Conservation (phyloP, 305 asterid genomes). For the Solanum hybrid region DNA sequence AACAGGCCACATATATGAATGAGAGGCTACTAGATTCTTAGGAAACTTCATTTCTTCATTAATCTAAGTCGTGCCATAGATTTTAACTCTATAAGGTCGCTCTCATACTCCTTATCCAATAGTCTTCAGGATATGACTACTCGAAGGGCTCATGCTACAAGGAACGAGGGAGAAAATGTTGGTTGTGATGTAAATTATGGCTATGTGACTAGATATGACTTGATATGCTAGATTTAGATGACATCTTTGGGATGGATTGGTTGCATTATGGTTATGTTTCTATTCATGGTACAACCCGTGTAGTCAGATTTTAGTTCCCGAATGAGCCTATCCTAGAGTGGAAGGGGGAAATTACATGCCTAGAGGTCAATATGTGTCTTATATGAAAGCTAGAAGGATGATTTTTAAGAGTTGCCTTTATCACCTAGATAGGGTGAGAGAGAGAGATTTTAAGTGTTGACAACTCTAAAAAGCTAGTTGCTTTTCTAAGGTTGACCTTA, state of each 20-base stretch:
- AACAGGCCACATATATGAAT: background rate
- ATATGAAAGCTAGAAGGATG: background rate
- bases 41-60: background rate
- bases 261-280: background rate
- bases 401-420: background rate
- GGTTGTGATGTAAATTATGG: background rate
- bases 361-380: background rate
- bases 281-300: background rate
- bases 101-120: background rate
- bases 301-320: background rate
- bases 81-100: background rate
- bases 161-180: background rate
- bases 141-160: background rate
- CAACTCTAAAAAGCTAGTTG: background rate
- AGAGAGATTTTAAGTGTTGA: background rate
- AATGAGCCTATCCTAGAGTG: background rate
- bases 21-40: background rate
- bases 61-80: background rate
- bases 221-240: background rate
- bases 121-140: background rate
- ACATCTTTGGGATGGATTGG: background rate
- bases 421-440: background rate
- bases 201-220: background rate
- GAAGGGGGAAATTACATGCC: background rate
- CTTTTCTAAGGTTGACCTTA: background rate